Evolutionary conservation across 2,329 filamentous ascomycete species (phyloP).

Genomic region (Xylariaceae sp.): DNA sequence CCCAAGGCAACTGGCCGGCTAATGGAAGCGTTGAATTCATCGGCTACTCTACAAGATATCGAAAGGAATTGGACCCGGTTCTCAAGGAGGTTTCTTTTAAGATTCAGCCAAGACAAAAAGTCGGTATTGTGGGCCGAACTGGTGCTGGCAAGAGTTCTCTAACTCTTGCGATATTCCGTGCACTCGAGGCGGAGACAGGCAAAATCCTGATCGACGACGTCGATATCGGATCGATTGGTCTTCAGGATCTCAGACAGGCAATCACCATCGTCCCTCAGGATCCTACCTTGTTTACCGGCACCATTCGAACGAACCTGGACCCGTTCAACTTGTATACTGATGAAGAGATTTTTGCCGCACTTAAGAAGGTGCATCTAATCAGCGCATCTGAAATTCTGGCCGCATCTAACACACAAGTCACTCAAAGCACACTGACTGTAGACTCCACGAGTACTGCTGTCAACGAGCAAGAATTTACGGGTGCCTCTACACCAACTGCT

Average conservation of each 20-base stretch:
- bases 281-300: constrained; percentile 88
- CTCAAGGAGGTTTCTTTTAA: constrained; percentile 79
- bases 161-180: constrained; percentile 86
- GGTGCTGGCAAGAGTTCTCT: constrained; percentile 96
- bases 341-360: constrained; percentile 79
- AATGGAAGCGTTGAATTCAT: constrained; percentile 83
- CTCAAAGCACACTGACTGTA: constrained; percentile 11
- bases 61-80: constrained; percentile 80
- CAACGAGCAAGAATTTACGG: constrained; percentile 17
- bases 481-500: constrained; percentile 35
- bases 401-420: constrained; percentile 19
- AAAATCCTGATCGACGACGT: constrained; percentile 86
- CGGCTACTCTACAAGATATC: constrained; percentile 83
- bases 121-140: constrained; percentile 92
- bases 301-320: constrained; percentile 86
- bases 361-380: constrained; percentile 86
- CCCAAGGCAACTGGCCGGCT: constrained; percentile 75
- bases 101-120: constrained; percentile 81
- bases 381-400: constrained; percentile 45
- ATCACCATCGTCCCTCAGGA: constrained; percentile 99
- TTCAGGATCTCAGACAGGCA: constrained; percentile 86
- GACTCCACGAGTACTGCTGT: constrained; percentile 5
- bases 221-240: constrained; percentile 83
- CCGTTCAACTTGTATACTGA: constrained; percentile 87
- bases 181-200: constrained; percentile 83